phyloP scores from a whole-genome alignment of 192 early-diverging fungal species.

The Entomortierella chlamydospora region DNA sequence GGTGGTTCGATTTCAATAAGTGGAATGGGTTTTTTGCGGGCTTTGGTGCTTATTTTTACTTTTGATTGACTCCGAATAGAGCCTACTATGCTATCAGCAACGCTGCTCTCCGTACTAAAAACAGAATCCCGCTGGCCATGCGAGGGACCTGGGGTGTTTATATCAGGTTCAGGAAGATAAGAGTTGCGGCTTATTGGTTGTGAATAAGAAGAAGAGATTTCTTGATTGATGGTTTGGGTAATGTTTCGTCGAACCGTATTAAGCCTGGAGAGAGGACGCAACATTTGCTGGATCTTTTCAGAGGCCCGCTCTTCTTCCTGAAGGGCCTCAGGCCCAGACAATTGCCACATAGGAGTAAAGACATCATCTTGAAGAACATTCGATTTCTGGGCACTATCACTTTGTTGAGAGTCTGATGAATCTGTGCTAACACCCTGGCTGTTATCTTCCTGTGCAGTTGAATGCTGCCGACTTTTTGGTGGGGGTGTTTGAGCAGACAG shows the following conservation, averaged over 20 bases:
- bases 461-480: neutral
- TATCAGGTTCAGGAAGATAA: neutral
- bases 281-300: slow-evolving; percentile 31
- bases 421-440: too few species aligned
- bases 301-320: slow-evolving; percentile 24
- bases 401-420: neutral
- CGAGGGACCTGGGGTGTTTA: too few species aligned
- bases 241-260: slow-evolving; percentile 6
- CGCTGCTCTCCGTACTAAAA: neutral
- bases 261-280: slow-evolving; percentile 25
- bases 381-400: neutral
- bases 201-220: neutral
- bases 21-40: neutral
- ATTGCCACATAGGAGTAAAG: neutral
- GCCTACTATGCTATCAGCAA: neutral
- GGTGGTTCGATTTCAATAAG: slow-evolving; percentile 22
- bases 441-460: neutral
- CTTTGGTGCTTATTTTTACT: neutral
- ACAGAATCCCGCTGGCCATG: too few species aligned
- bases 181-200: neutral
- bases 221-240: neutral
- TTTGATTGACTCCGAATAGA: neutral
- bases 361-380: neutral
- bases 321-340: slow-evolving; percentile 13
- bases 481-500: neutral